Base-by-base conservation (phyloP, 768 basidiomycete species). In the Suillus subaureus region DNA sequence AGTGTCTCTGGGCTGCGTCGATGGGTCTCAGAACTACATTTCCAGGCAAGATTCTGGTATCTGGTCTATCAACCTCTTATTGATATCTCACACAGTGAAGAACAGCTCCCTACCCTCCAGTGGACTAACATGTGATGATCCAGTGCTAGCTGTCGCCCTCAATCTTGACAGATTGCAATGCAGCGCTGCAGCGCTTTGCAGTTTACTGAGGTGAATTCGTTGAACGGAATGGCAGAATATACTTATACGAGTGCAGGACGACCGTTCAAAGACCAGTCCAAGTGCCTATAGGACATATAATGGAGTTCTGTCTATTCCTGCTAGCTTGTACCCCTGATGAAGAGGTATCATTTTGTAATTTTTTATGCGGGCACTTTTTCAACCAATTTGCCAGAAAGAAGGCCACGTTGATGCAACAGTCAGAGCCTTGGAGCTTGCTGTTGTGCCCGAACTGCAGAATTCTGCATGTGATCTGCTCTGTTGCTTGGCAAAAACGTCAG, bases 1-100 rank as follows among this genome's bases (percentile, higher is more conserved):
- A 78, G 0, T 87, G 89, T 70, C 87, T 85, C n/a, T 89, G 87
- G 87, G 81, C 79, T 65, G 84, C 90, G 3, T 85, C 92, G 72
- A 66, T 78, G 33, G 75, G 81, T 7, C 66, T 94, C 58, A 80
- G 90, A 65, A 85, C 86, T 15, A 89, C 91, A 16, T 92, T 87
- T 70, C 78, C 78, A 21, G 71, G 68, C 26, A 72, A 64, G 26
- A 13, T 26, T 1, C 11, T 21, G 8, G 18, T 21, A 28, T 60
- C 21, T 21, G 15, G 13, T 12, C 18, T 42, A 58, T 35, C 55
- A 35, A 18, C 40, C 18, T 64, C 31, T 31, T 26, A 64, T 45
- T 49, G 28, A 64, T 31, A 43, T 60, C 23, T 49, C 64, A 67
- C 66, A 62, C 55, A 67, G 71, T 66, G 64, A 61, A 56, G 64